Evolutionary conservation across 1,139 yeast genomes (phyloP).

Genomic region (Pichia sp.): DNA sequence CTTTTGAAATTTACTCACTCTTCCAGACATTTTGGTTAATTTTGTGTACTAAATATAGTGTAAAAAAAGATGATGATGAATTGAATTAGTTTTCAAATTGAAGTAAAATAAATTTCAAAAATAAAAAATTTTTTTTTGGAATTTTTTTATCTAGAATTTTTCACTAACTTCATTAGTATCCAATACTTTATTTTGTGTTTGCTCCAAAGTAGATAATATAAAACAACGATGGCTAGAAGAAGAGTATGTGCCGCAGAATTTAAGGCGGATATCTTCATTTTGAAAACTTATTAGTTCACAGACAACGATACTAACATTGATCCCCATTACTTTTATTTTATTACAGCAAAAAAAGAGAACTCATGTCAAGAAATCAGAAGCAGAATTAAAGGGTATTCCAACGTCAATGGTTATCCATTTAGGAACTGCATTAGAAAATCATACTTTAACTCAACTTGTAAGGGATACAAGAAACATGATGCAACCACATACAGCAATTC

Average conservation of each 20-base stretch:
- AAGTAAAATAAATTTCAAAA: not conserved
- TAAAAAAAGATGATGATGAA: not conserved
- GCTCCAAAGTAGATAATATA: not conserved
- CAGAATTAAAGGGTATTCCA: slow-evolving; percentile 70
- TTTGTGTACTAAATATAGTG: not conserved
- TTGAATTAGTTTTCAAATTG: not conserved
- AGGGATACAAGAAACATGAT: slow-evolving; percentile 80
- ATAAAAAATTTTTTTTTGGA: not conserved
- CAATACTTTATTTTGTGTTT: not conserved
- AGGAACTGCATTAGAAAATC: slow-evolving; percentile 74
- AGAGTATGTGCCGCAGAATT: slow-evolving; percentile 31
- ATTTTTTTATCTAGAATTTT: not conserved
- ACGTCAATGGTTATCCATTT: slow-evolving; percentile 88
- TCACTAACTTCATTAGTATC: not conserved
- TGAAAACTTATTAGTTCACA: not conserved
- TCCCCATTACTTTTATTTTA: not conserved
- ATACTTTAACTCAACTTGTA: slow-evolving; percentile 76
- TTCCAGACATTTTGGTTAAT: not conserved
- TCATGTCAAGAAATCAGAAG: slow-evolving; percentile 61
- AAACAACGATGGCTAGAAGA: slow-evolving; percentile 39
- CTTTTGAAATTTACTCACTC: slow-evolving; percentile 8
- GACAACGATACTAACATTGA: slow-evolving; percentile 4
- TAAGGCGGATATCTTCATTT: not conserved
- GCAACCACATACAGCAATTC: slow-evolving; percentile 96
- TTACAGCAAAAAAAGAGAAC: slow-evolving; percentile 66